phyloP scores from a whole-genome alignment of 371 early-diverging fungal species.

The Rhizopus arrhizus region DNA sequence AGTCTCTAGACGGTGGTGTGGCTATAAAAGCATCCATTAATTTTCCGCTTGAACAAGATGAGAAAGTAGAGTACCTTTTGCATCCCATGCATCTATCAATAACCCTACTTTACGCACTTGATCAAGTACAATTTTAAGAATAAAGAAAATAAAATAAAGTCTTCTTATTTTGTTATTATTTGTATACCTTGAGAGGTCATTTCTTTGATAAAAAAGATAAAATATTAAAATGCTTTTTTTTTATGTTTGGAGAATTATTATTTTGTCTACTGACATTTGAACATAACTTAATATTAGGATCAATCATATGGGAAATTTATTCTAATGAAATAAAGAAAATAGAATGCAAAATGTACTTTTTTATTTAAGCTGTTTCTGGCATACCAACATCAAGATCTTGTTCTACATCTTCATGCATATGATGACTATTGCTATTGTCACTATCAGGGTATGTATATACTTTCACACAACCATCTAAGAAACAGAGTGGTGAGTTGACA shows the following conservation, averaged over 20 bases:
- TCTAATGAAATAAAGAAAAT: background rate
- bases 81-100: constrained; percentile 33
- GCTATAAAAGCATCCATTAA: constrained; percentile 4
- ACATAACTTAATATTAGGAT: too few relatives aligned
- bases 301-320: background rate
- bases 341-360: background rate
- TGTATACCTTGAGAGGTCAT: constrained; percentile 2
- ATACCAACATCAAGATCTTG: constrained; percentile 24
- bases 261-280: background rate
- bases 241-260: background rate
- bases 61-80: constrained; percentile 11
- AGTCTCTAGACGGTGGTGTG: background rate
- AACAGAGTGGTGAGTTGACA: background rate
- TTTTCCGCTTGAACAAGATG: background rate
- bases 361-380: constrained; percentile 6
- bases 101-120: constrained; percentile 39
- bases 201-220: background rate
- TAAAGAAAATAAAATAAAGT: background rate
- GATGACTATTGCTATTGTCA: background rate
- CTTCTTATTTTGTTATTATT: too few relatives aligned
- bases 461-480: constrained; percentile 42
- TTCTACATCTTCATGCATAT: constrained; percentile 6
- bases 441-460: constrained; percentile 35
- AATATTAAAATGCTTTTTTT: background rate
- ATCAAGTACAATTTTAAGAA: constrained; percentile 21